Base-by-base conservation (phyloP, 108 stramenopile species). In the Cyclotella distinguenda region DNA sequence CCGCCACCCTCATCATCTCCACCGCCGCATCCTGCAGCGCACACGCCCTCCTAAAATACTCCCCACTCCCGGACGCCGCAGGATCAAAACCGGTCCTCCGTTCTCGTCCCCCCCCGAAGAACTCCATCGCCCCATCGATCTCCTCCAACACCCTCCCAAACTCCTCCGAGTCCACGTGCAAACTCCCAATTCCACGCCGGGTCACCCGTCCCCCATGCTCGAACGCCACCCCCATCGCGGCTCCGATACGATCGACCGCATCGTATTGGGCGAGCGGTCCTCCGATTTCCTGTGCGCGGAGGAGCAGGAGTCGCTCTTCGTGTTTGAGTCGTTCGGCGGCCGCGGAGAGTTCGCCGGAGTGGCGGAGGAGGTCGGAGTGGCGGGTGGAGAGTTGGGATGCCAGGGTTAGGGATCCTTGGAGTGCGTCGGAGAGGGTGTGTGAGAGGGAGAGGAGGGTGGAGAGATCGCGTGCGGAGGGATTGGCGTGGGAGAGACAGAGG, bases 261-360 rank as follows among this genome's bases (percentile, higher is more conserved):
- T 94, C 87, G 58, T 94, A 94, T 40, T 94, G 93, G 42, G 86
- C 73, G 18, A 94, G 69, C 0, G 93, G 93, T 73, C 74, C 71
- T 2, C 93, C 93, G 56, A 94, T 90, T 48, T 94, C 93, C 60
- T 84, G 69, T 2, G 93, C 93, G 34, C 90, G 86, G 13, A 70
- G 69, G 27, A 59, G 76, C 36, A 94, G 60, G 35, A 85, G 28
- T 38, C 49, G 78, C 53, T 88, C 86, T 78, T 94, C 89, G 47
- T 83, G 80, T 50, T 91, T 89, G 39, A 94, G 72, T 40, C 89
- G 81, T 78, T 94, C 93, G n/a, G 89, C 89, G n/a, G 93, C 89
- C 5, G 89, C 86, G 8, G 84, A 86, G 3, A 94, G 71, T 69
- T 94, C 93, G 28, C 87, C 86, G 8, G 89, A 89, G 74, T 91